Evolutionary conservation across 768 basidiomycete species (phyloP).

Genomic region (Kwoniella dendrophila): DNA sequence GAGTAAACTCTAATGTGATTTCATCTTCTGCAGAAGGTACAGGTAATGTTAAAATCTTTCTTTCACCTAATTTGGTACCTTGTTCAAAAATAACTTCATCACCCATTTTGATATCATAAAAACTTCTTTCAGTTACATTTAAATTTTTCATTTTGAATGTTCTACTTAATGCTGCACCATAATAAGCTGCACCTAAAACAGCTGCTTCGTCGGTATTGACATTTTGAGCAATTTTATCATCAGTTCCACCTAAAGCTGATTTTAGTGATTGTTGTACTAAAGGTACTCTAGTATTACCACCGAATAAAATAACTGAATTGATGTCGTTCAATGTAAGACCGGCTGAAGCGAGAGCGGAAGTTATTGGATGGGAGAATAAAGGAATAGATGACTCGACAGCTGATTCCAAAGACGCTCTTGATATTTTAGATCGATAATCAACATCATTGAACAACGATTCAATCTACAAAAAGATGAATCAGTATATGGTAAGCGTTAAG

Average conservation of each 20-base stretch:
- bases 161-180: conserved; percentile 82
- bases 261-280: conserved; percentile 85
- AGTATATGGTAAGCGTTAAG: neutral
- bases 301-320: conserved; percentile 83
- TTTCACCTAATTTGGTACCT: conserved; percentile 74
- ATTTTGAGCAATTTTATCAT: conserved; percentile 83
- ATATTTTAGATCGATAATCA: conserved; percentile 79
- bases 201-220: conserved; percentile 97
- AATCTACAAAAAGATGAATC: conserved; percentile 59
- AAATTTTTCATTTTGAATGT: conserved; percentile 96
- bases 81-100: conserved; percentile 65
- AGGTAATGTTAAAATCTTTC: conserved; percentile 84
- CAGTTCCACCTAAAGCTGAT: conserved; percentile 74
- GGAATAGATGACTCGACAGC: conserved; percentile 47
- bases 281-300: conserved; percentile 85
- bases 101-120: conserved; percentile 68
- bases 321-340: conserved; percentile 30
- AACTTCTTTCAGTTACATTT: conserved; percentile 72
- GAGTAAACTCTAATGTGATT: conserved; percentile 74
- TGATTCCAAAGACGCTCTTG: conserved; percentile 75
- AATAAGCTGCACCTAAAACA: conserved; percentile 87
- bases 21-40: conserved; percentile 60
- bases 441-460: conserved; percentile 88
- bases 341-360: conserved; percentile 30
- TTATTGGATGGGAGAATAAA: conserved; percentile 38